Evolutionary conservation across 495 filamentous ascomycete species (phyloP), one percentile per base, ranked within the genome.

Genomic region (Ascodesmis nigricans): DNA sequence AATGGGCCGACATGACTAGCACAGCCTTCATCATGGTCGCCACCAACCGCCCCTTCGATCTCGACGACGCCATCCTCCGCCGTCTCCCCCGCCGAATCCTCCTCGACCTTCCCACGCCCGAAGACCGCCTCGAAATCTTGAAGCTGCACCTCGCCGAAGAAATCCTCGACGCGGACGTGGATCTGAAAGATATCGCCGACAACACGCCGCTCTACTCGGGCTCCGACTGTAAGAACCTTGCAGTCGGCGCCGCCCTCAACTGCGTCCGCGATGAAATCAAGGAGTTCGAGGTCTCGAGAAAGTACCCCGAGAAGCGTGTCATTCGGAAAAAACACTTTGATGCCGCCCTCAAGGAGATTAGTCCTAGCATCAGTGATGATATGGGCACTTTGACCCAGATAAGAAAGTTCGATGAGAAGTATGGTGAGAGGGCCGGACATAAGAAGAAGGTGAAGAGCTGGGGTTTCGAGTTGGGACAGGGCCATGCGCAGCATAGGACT

Each of bases 11-110:
- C 10, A 74, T 97, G 66, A 73, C 79, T 41, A 62, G 71, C 29
- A 75, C 74, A 4, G 80, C 83, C 1, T 95, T 97, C 55, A 90
- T 97, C 53, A 93, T 97, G 90, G 81, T 95, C 0, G 87, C 87
- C n/a, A 92, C 81, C 8, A 95, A 95, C 50, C 62, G 84, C 9
- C 84, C 84, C 0, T 92, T 91, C 39, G 83, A 95, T 46, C 66
- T 97, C 1, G 87, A 97, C 46, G 87, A 97, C 45, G 87, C 87
- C 1, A 79, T 91, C 14, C 68, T 97, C 14, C 65, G 87, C 1
- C 64, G 75, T 19, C 64, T 97, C 14, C 90, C 87, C 4, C 60
- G 87, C 15, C 64, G 80, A 36, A 61, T 97, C 9, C 62, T 95
- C 0, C 73, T 97, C 26, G 87, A 97, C 50, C 62, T 97, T 3